Conservation (phyloP, 345 rosid species). For the Sonneratia caseolaris region DNA sequence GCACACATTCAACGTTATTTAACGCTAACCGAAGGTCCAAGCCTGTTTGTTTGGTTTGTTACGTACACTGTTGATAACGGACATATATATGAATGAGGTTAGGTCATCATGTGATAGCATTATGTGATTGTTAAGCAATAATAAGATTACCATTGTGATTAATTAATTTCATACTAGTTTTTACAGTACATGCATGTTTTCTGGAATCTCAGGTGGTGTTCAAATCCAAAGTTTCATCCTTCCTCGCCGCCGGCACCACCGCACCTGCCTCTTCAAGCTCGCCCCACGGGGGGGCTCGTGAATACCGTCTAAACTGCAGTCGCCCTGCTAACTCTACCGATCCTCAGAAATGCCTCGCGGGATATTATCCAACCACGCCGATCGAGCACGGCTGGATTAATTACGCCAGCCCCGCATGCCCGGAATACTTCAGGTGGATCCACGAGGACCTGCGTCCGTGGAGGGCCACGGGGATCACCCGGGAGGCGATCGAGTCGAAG, state of each 20-base stretch:
- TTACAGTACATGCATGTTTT: background rate
- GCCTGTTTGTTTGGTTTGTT: no score
- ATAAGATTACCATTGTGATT: background rate
- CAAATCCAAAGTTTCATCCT: background rate
- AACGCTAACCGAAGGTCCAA: no score
- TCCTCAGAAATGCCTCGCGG: slow-evolving; percentile 17
- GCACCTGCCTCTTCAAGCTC: background rate
- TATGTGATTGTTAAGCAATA: no score
- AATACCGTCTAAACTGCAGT: slow-evolving; percentile 1
- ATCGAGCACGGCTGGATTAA: background rate
- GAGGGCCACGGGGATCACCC: slow-evolving; percentile 21
- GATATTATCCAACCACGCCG: slow-evolving; percentile 4
- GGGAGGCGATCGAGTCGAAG: slow-evolving; percentile 17
- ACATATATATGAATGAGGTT: no score
- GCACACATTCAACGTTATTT: no score
- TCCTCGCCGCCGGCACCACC: background rate
- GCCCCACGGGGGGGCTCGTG: background rate
- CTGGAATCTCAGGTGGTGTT: background rate
- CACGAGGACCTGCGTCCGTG: slow-evolving; percentile 30
- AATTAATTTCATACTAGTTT: no score
- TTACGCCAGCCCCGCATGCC: slow-evolving; percentile 10
- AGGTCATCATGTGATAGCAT: no score
- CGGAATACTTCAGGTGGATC: slow-evolving; percentile 28
- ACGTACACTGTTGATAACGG: no score
- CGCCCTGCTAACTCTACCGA: background rate